Conservation (phyloP, 208 protist genomes). For the Crithidia bombi region DNA sequence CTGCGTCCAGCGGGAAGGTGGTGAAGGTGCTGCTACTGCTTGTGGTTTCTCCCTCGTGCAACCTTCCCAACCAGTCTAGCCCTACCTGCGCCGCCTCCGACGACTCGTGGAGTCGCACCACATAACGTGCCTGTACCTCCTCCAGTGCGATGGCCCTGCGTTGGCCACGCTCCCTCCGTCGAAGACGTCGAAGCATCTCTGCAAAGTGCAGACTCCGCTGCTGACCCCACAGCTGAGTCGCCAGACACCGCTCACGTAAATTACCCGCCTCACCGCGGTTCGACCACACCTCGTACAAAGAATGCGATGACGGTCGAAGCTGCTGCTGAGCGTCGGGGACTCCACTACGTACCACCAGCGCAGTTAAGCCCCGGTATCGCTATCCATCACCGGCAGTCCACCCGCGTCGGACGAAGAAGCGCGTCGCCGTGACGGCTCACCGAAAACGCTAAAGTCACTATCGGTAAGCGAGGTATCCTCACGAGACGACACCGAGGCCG, state of each 20-base stretch:
- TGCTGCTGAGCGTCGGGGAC: neutral
- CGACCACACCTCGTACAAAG: neutral
- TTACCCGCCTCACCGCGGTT: neutral
- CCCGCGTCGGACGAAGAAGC: neutral
- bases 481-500: too few relatives aligned
- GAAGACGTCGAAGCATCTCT: neutral
- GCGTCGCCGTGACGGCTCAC: neutral
- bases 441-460: neutral
- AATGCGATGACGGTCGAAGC: neutral
- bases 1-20: neutral
- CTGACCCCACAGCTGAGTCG: constrained; percentile 19
- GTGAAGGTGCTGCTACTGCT: neutral
- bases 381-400: neutral
- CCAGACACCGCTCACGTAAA: constrained; percentile 11
- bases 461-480: neutral
- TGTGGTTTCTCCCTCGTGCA: neutral
- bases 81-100: constrained; percentile 14
- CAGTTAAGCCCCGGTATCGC: neutral
- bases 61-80: neutral
- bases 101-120: constrained; percentile 15
- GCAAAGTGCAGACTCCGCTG: neutral
- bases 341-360: neutral
- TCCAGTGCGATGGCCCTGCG: neutral
- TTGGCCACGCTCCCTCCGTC: constrained; percentile 21
- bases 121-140: constrained; percentile 22